These are phyloP conservation scores for Chamaecyparis obtusa DNA, from an alignment of 75 land plant genomes.

Conservation along the genomic window DNA sequence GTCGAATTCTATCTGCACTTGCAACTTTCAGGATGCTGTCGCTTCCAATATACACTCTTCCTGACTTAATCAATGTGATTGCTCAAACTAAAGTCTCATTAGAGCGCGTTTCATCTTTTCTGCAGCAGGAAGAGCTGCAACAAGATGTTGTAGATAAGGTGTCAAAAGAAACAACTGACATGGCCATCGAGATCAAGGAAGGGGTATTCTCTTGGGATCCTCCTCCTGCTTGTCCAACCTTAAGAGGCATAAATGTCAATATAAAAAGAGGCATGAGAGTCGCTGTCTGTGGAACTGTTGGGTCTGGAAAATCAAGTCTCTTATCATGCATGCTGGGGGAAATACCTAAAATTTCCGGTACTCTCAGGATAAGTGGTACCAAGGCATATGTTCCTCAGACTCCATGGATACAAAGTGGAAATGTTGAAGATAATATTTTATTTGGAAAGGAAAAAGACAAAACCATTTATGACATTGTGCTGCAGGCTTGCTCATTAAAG, in stretches of 20 bases:
- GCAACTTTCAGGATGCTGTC: constrained; percentile 62
- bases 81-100: constrained; percentile 66
- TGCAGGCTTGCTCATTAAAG: constrained; percentile 26
- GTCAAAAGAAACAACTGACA: constrained; percentile 17
- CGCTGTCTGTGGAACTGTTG: constrained; percentile 88
- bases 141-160: constrained; percentile 18
- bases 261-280: constrained; percentile 63
- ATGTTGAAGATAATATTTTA: constrained; percentile 46
- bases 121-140: constrained; percentile 45
- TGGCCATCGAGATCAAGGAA: constrained; percentile 11
- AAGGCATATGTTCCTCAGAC: constrained; percentile 87
- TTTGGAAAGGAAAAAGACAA: constrained; percentile 46
- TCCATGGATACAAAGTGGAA: constrained; percentile 75
- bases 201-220: constrained; percentile 16
- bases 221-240: constrained; percentile 20
- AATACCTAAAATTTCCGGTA: constrained; percentile 69
- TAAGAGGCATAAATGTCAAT: constrained; percentile 39
- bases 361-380: constrained; percentile 50
- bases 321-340: constrained; percentile 81
- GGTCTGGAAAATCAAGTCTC: constrained; percentile 85
- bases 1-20: constrained; percentile 60
- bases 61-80: constrained; percentile 47
- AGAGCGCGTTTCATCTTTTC: constrained; percentile 43
- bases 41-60: constrained; percentile 46
- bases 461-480: constrained; percentile 17